phyloP scores from a whole-genome alignment of 2,329 filamentous ascomycete genomes.

The Colletotrichum liaoningense region DNA sequence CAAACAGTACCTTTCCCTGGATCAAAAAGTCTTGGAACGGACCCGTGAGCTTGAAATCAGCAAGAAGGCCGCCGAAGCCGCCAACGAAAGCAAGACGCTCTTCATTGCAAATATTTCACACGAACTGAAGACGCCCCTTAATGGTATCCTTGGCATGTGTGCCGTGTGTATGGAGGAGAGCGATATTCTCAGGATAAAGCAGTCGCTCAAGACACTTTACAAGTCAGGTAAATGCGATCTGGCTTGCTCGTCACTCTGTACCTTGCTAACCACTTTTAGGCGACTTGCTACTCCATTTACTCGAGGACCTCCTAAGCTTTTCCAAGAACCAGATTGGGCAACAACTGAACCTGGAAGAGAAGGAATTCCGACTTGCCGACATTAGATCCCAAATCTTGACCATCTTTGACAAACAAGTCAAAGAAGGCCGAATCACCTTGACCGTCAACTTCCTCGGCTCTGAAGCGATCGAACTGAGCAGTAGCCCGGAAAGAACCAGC shows the following conservation, averaged over 20 bases:
- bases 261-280: conserved; percentile 44
- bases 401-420: conserved; percentile 91
- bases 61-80: conserved; percentile 93
- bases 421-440: conserved; percentile 81
- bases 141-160: conserved; percentile 95
- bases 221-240: conserved; percentile 69
- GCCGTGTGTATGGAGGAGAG: conserved; percentile 94
- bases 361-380: conserved; percentile 86
- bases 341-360: conserved; percentile 83
- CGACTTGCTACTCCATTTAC: conserved; percentile 84
- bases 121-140: conserved; percentile 92
- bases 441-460: conserved; percentile 76
- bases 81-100: conserved; percentile 95
- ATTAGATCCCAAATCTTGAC: conserved; percentile 84
- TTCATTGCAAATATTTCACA: conserved; percentile 96
- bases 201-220: conserved; percentile 88
- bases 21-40: conserved; percentile 85
- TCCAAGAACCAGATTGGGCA: conserved; percentile 96
- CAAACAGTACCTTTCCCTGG: conserved; percentile 86
- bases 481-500: conserved; percentile 41
- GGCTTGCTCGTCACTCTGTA: too few species aligned
- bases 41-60: conserved; percentile 88
- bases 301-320: conserved; percentile 92
- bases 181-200: conserved; percentile 80
- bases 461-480: conserved; percentile 41